Evolutionary conservation across 129 eudicot species (phyloP), one percentile per base, ranked within the genome.

Genomic region (Logfia minima): DNA sequence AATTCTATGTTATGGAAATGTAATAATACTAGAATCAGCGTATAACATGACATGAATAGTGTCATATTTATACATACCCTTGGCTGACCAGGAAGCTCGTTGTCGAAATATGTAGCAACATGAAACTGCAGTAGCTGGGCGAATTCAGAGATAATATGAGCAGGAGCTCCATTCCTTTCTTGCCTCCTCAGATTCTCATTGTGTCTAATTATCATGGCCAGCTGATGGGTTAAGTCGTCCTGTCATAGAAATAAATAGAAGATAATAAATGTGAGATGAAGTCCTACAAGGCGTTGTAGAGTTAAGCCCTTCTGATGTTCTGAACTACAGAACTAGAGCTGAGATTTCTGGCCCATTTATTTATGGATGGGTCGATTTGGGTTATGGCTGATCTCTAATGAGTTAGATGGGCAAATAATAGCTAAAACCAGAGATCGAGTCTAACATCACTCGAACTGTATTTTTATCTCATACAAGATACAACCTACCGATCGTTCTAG

Each of bases 161-260:
- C 97, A 32, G 98, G 98, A 66, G 98, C 98, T 72, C 98, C 98
- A 82, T 94, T 94, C 48, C 97, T 87, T 83, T 94, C 98, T 77
- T 94, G 98, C 73, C 77, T 87, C 84, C 93, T 89, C 73, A 94
- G 71, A 68, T 89, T 89, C 83, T 94, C 98, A 68, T 94, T 94
- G 85, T 94, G 97, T 83, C 98, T 82, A 71, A 94, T 91, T 22
- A 94, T 91, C 98, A 94, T 94, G 0, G 98, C 98, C 75, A 94
- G 84, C 63, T 94, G 98, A 89, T 94, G 98, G 72, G 98, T 94
- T 74, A 94, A 80, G 78, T 94, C 98, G 55, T 94, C 98, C 98
- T 94, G 91, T 86, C 79, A 72, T 58, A 65, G 51, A 75, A 34
- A 73, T 29, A 28, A 28, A 71, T 6, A 64, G 43, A 26, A 21